These are phyloP conservation scores for Pestalotiopsis sp. DNA, from an alignment of 2,329 filamentous ascomycete species.

Conservation along the genomic window DNA sequence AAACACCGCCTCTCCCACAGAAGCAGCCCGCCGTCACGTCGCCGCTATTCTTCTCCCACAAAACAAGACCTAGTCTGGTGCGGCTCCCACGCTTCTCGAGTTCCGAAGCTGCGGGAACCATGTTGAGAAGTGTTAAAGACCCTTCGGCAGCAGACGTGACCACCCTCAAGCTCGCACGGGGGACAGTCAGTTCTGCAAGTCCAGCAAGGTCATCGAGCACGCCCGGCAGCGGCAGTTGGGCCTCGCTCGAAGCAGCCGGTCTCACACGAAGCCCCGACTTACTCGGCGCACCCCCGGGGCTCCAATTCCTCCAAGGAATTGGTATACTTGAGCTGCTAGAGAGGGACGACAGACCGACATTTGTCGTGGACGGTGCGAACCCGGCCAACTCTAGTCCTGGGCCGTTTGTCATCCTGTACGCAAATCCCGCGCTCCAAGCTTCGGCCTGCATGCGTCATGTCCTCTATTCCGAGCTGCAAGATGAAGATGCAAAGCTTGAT, in stretches of 20 bases:
- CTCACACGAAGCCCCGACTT: slow-evolving; percentile 55
- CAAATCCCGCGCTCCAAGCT: slow-evolving; percentile 67
- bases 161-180: slow-evolving; percentile 58
- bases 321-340: slow-evolving; percentile 75
- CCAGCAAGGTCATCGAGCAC: slow-evolving; percentile 52
- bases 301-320: slow-evolving; percentile 63
- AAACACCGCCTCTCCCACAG: slow-evolving; percentile 26
- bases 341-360: slow-evolving; percentile 75
- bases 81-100: slow-evolving; percentile 41
- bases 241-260: slow-evolving; percentile 56
- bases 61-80: slow-evolving; percentile 36
- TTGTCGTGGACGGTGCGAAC: slow-evolving; percentile 71
- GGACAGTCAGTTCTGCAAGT: slow-evolving; percentile 51
- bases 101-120: slow-evolving; percentile 45
- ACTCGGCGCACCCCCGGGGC: slow-evolving; percentile 45
- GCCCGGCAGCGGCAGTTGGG: slow-evolving; percentile 55
- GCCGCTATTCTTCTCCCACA: slow-evolving; percentile 56
- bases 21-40: slow-evolving; percentile 45
- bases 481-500: slow-evolving; percentile 46
- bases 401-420: slow-evolving; percentile 65
- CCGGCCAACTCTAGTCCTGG: slow-evolving; percentile 54
- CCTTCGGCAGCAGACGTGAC: slow-evolving; percentile 47
- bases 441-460: slow-evolving; percentile 58
- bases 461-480: slow-evolving; percentile 51
- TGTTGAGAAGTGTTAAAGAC: slow-evolving; percentile 50